Evolutionary conservation across 2,329 filamentous ascomycete species (phyloP).

Genomic region (Cylindrodendrum hubeiense): DNA sequence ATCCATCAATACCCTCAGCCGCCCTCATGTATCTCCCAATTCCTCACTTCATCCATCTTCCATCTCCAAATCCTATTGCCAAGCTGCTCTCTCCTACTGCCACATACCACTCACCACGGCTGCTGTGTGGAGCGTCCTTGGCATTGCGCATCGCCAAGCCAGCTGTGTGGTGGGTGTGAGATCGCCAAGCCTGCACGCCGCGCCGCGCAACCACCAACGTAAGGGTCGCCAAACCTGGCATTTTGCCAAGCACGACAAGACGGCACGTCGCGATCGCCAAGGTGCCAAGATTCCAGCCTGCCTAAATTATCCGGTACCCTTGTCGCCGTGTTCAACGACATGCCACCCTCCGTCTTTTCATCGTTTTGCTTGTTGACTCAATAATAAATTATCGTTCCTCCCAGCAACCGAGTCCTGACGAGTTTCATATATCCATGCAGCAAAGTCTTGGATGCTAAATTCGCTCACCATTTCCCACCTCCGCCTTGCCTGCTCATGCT

Average conservation of each 20-base stretch:
- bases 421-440: no score
- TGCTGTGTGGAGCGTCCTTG: no score
- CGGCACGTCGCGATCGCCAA: background rate
- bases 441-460: no score
- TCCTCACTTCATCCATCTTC: background rate
- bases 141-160: background rate
- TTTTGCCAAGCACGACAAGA: background rate
- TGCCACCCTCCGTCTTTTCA: background rate
- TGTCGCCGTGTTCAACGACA: background rate
- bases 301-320: background rate
- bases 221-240: no score
- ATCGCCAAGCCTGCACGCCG: background rate
- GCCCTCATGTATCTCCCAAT: background rate
- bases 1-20: no score
- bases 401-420: no score
- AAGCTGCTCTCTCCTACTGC: no score
- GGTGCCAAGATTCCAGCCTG: background rate
- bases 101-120: background rate
- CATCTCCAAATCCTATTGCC: no score
- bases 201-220: background rate
- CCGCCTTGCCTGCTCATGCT: no score
- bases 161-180: background rate
- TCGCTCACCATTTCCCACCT: no score
- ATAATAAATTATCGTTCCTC: no score
- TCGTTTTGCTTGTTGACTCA: background rate